Conservation (phyloP, 2,329 filamentous ascomycete species). For the Aureobasidium musti region DNA sequence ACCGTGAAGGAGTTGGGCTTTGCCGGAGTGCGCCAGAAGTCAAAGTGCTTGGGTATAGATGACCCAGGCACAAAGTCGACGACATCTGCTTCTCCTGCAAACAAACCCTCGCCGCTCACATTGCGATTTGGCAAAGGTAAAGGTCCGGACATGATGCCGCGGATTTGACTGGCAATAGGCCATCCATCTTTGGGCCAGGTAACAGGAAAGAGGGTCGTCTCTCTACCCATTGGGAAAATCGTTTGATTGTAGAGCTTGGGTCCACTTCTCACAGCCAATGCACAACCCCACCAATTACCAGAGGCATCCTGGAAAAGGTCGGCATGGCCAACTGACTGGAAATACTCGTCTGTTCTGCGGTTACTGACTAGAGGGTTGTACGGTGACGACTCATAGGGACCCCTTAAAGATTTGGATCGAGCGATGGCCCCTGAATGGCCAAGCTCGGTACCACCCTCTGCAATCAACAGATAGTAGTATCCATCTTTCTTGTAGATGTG, state of each 20-base stretch:
- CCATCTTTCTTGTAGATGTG: constrained; percentile 45
- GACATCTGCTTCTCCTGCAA: constrained; percentile 48
- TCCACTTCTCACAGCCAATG: constrained; percentile 51
- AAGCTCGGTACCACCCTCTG: constrained; percentile 46
- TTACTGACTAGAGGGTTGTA: constrained; percentile 37
- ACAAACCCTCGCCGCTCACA: constrained; percentile 48
- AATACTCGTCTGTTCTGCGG: constrained; percentile 39
- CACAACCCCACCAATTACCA: constrained; percentile 57
- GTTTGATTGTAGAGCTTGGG: constrained; percentile 41
- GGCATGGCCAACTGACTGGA: constrained; percentile 58
- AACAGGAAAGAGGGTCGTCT: constrained; percentile 54
- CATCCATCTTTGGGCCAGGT: constrained; percentile 52
- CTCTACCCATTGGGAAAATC: constrained; percentile 57
- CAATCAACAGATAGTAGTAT: constrained; percentile 44
- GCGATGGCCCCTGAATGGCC: constrained; percentile 46
- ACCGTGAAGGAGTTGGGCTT: constrained; percentile 46
- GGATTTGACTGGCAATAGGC: constrained; percentile 45
- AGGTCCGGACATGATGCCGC: constrained; percentile 50
- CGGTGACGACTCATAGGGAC: constrained; percentile 36
- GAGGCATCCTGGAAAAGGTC: constrained; percentile 57
- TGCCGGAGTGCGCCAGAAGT: constrained; percentile 57
- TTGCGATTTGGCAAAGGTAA: constrained; percentile 43
- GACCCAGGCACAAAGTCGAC: constrained; percentile 52
- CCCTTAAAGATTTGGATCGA: constrained; percentile 41
- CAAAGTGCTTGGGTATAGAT: constrained; percentile 56